Base-by-base conservation (phyloP, 495 filamentous ascomycete genomes). In the Penicillium samsonianum region DNA sequence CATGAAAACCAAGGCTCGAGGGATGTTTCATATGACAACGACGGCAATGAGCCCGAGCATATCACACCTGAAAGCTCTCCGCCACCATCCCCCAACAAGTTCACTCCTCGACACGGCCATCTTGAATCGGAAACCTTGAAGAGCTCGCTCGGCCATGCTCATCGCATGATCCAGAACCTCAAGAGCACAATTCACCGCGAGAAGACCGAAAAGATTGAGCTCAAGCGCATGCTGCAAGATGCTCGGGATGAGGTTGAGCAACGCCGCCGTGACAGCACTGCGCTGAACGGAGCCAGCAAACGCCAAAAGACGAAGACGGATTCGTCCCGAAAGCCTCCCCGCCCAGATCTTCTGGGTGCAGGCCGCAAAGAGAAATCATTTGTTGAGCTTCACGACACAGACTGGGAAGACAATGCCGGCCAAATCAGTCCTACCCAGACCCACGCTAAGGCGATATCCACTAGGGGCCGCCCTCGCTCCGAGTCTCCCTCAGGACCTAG, bases 201-300 rank as follows among this genome's bases (percentile, higher is more conserved):
- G 73, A 98, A 96, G 81, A 95, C 93, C 0, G 94, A 98, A 70
- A 98, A 96, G 78, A 82, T 96, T 22, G 94, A 98, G 69, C 80
- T 97, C 45, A 93, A 90, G 71, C 89, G 95, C 53, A 90, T 98
- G 85, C 82, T 98, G 30, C 95, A 96, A 76, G 94, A 98, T 61
- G 88, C 92, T 35, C 85, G 94, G 26, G 94, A 98, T 70, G 95
- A 98, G 64, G 73, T 98, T 23, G 94, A 98, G 73, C 80, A 83
- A 59, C 73, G 87, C 30, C 84, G 92, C 53, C 80, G 71, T 47
- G 89, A 92, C 22, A 70, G 73, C 65, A 71, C 71, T 38, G 64
- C 67, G 25, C 78, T 78, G 14, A 72, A 74, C 33, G 72, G 63
- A 17, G 61, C 80, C 25, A 79, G 74, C 22, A 92, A 90, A 65